Evolutionary conservation across 495 filamentous ascomycete genomes (phyloP).

Genomic region (Aspergillus heteromorphus): DNA sequence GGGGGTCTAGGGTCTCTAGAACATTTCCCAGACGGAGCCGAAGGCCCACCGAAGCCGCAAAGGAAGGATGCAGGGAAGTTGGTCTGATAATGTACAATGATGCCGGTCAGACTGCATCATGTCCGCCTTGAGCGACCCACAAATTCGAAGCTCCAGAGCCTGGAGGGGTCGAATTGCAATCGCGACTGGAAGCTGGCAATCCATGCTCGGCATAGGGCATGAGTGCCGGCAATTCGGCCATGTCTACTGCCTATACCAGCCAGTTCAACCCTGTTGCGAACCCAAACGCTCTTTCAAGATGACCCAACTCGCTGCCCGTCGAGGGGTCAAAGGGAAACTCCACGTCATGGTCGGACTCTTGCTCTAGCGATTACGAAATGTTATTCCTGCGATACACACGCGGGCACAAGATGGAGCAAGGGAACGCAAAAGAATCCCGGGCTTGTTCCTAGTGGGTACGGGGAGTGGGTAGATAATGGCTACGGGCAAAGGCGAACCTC

Average conservation of each 20-base stretch:
- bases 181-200: slow-evolving; percentile 9
- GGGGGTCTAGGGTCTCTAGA: slow-evolving; percentile 4
- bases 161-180: slow-evolving; percentile 16
- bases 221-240: slow-evolving; percentile 12
- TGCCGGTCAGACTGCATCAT: slow-evolving; percentile 9
- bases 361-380: background rate
- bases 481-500: background rate
- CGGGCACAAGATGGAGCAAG: background rate
- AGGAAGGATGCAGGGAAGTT: slow-evolving; percentile 6
- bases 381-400: slow-evolving; percentile 2
- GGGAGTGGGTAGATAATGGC: slow-evolving; percentile 3
- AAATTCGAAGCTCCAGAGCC: slow-evolving; percentile 2
- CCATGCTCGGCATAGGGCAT: slow-evolving; percentile 15
- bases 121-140: background rate
- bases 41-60: slow-evolving; percentile 21
- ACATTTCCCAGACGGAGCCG: slow-evolving; percentile 15
- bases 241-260: slow-evolving; percentile 9
- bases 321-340: background rate
- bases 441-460: slow-evolving; percentile 7
- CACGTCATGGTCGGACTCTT: background rate
- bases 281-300: background rate
- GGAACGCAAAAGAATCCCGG: slow-evolving; percentile 11
- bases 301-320: slow-evolving; percentile 6
- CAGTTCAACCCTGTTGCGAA: background rate
- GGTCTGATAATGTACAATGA: slow-evolving; percentile 15